These are phyloP conservation scores for Pseudonectria buxi DNA, from an alignment of 2,329 filamentous ascomycete genomes.

Conservation along the genomic window DNA sequence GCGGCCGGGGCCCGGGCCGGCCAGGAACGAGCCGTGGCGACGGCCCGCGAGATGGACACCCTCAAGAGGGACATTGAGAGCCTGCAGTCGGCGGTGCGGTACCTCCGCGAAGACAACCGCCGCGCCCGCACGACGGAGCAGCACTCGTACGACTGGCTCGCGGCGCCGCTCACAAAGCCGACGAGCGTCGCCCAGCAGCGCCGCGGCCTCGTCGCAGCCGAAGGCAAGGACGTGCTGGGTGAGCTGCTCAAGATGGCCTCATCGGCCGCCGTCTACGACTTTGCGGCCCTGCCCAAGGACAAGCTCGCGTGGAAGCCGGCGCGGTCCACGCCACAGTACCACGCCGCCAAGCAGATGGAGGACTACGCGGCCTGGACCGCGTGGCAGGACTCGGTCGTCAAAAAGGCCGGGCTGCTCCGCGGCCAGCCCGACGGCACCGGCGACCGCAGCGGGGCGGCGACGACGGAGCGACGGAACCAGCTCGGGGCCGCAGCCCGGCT, in stretches of 20 bases:
- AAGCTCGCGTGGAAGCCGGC: slow-evolving; percentile 61
- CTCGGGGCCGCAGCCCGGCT: slow-evolving; percentile 36
- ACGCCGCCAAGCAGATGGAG: slow-evolving; percentile 58
- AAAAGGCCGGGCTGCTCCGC: slow-evolving; percentile 42
- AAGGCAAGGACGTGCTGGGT: slow-evolving; percentile 57
- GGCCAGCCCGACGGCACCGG: slow-evolving; percentile 12
- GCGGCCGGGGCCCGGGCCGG: slow-evolving; percentile 48
- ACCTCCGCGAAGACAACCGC: slow-evolving; percentile 60
- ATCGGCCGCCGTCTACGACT: slow-evolving; percentile 50
- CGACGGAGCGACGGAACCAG: slow-evolving; percentile 15
- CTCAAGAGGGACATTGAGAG: slow-evolving; percentile 62
- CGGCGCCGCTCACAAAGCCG: slow-evolving; percentile 50
- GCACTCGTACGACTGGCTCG: slow-evolving; percentile 50
- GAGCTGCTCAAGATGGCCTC: slow-evolving; percentile 58
- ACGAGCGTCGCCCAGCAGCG: slow-evolving; percentile 41
- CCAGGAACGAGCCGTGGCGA: slow-evolving; percentile 61
- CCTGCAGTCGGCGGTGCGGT: slow-evolving; percentile 59
- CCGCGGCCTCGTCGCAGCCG: slow-evolving; percentile 46
- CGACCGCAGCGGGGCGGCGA: slow-evolving; percentile 20
- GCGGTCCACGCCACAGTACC: slow-evolving; percentile 57
- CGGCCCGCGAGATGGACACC: slow-evolving; percentile 64
- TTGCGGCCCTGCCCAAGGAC: slow-evolving; percentile 50
- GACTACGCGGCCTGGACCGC: slow-evolving; percentile 56
- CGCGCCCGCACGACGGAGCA: slow-evolving; percentile 54
- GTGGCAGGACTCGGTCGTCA: slow-evolving; percentile 50